These are phyloP conservation scores for Magnusiomyces sp. DNA, from an alignment of 1,139 yeast genomes.

Conservation along the genomic window DNA sequence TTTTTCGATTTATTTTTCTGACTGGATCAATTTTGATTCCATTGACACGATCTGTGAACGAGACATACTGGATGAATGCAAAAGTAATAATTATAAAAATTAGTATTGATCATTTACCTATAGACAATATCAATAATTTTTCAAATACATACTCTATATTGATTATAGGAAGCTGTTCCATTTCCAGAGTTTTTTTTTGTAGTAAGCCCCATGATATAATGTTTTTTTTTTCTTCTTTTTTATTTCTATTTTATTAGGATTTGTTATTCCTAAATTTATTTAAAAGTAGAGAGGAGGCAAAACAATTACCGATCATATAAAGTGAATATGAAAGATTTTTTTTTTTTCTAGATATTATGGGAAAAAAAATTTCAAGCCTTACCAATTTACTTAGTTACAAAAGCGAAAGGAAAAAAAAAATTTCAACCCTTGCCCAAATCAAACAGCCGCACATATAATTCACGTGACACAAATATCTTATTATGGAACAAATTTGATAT, in stretches of 20 bases:
- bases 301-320: constrained; percentile 17
- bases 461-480: too few relatives aligned
- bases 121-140: neutral
- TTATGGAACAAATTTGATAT: too few relatives aligned
- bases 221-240: neutral
- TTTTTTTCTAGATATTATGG: constrained; percentile 2
- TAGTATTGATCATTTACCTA: too few relatives aligned
- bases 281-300: neutral
- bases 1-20: constrained; percentile 43
- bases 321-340: constrained; percentile 3
- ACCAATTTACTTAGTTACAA: too few relatives aligned
- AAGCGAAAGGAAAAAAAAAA: neutral
- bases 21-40: constrained; percentile 79
- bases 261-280: neutral
- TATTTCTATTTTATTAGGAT: neutral
- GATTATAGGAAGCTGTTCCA: constrained; percentile 15
- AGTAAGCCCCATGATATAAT: constrained; percentile 4
- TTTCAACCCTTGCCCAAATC: neutral
- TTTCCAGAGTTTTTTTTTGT: constrained; percentile 11
- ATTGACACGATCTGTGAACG: constrained; percentile 80
- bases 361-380: neutral
- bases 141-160: constrained; percentile 10
- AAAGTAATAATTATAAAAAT: too few relatives aligned
- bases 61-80: constrained; percentile 41
- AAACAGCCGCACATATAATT: neutral